phyloP scores from a whole-genome alignment of 2,329 filamentous ascomycete species.

The Alternaria novae-zelandiae region DNA sequence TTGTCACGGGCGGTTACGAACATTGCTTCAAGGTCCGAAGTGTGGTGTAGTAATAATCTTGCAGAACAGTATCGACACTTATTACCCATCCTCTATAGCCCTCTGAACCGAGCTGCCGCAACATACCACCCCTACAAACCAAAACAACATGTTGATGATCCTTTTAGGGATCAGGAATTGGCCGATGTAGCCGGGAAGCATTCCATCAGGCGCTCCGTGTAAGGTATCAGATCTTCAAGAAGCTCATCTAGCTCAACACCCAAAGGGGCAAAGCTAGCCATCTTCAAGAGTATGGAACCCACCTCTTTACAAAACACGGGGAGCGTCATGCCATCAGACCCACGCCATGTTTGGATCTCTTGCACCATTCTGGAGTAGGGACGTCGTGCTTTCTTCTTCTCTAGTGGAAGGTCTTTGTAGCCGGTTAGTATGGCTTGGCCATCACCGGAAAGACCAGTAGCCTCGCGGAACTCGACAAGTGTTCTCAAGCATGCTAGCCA shows the following conservation, averaged over 20 bases:
- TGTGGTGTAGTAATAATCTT: not conserved
- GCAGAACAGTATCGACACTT: not conserved
- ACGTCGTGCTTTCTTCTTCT: no score
- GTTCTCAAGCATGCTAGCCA: not conserved
- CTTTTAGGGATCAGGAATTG: not conserved
- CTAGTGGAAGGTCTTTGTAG: not conserved
- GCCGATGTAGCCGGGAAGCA: not conserved
- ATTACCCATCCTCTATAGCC: not conserved
- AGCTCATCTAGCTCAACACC: not conserved
- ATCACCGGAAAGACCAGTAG: not conserved
- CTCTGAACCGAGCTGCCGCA: not conserved
- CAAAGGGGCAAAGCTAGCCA: not conserved
- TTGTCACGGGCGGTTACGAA: not conserved
- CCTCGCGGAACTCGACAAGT: not conserved
- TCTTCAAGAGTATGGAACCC: not conserved
- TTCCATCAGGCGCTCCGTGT: not conserved
- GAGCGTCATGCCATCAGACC: no score
- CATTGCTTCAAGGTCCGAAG: not conserved
- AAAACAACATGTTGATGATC: not conserved
- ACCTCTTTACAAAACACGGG: not conserved
- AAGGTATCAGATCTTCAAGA: not conserved
- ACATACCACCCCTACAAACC: not conserved
- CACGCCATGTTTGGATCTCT: no score
- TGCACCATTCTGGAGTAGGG: no score
- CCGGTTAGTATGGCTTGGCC: not conserved